Percentiles rank a stretch among this genome's conserved stretches.
Conservation (phyloP, 2,329 filamentous ascomycete species). For the Aspergillus sp. region DNA sequence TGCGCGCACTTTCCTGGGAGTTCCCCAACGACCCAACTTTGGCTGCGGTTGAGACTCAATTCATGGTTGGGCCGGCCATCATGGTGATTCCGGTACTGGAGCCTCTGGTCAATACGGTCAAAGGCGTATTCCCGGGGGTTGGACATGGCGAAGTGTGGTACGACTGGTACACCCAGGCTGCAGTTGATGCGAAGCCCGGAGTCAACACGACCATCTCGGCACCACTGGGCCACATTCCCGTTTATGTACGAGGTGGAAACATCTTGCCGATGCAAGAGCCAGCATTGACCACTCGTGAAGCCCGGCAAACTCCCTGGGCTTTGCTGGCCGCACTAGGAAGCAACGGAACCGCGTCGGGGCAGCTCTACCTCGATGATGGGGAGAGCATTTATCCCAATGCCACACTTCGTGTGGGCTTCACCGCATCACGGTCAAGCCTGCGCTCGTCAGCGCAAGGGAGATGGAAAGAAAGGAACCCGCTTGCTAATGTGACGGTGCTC, state of each 20-base stretch:
- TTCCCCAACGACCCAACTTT: conserved; percentile 71
- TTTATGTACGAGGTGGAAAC: conserved; percentile 69
- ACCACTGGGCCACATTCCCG: conserved; percentile 68
- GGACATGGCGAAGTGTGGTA: conserved; percentile 67
- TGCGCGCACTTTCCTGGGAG: conserved; percentile 74
- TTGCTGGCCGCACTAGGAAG: conserved; percentile 63
- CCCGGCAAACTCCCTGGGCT: conserved; percentile 66
- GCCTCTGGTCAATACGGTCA: conserved; percentile 62
- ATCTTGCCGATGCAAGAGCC: conserved; percentile 70
- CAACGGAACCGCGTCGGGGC: conserved; percentile 59
- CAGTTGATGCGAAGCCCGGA: conserved; percentile 54
- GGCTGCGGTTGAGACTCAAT: conserved; percentile 68
- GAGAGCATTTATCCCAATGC: conserved; percentile 62
- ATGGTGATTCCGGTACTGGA: conserved; percentile 68
- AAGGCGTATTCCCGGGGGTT: conserved; percentile 70
- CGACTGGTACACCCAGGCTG: conserved; percentile 73
- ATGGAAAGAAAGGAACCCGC: conserved; percentile 59
- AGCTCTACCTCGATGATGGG: conserved; percentile 74
- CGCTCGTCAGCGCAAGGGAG: conserved; percentile 53
- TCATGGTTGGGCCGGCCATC: conserved; percentile 67
- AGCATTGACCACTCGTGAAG: conserved; percentile 65
- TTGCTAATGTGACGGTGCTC: conserved; percentile 65
- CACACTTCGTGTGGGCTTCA: conserved; percentile 55
- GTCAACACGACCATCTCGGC: conserved; percentile 63
- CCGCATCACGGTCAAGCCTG: conserved; percentile 42